These are phyloP conservation scores for Russula earlei DNA, from an alignment of 768 basidiomycete species.

Conservation along the genomic window DNA sequence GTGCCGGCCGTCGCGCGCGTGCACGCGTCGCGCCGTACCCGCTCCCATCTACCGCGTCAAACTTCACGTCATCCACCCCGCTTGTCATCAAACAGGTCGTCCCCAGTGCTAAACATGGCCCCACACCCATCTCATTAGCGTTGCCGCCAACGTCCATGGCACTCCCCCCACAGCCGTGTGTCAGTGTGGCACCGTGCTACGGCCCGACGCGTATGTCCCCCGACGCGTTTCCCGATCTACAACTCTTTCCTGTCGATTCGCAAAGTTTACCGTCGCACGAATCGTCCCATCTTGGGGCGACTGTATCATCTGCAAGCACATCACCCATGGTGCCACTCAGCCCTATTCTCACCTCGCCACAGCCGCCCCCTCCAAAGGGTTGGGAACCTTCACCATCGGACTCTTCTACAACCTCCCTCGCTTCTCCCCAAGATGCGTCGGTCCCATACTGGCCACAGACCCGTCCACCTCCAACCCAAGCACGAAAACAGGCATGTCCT, in stretches of 20 bases:
- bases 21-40: conserved; percentile 7
- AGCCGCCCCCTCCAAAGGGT: background rate
- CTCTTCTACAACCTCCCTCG: background rate
- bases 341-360: background rate
- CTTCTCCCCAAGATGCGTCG: background rate
- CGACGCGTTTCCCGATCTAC: background rate
- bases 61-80: background rate
- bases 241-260: background rate
- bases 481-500: conserved; percentile 6
- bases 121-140: background rate
- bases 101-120: background rate
- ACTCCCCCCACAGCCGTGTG: background rate
- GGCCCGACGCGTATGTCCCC: background rate
- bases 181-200: background rate
- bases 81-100: background rate
- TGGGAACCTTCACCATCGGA: background rate
- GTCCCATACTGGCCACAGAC: background rate
- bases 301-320: background rate
- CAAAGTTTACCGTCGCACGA: background rate
- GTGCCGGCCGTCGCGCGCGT: conserved; percentile 5
- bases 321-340: background rate
- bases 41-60: background rate
- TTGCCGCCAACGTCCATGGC: background rate
- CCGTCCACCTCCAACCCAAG: background rate
- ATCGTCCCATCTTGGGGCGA: background rate